Percentiles rank a stretch among this genome's conserved stretches.
Evolutionary conservation across 1,284 basidiomycete genomes (phyloP).

Genomic region (Porphyrellus sp.): DNA sequence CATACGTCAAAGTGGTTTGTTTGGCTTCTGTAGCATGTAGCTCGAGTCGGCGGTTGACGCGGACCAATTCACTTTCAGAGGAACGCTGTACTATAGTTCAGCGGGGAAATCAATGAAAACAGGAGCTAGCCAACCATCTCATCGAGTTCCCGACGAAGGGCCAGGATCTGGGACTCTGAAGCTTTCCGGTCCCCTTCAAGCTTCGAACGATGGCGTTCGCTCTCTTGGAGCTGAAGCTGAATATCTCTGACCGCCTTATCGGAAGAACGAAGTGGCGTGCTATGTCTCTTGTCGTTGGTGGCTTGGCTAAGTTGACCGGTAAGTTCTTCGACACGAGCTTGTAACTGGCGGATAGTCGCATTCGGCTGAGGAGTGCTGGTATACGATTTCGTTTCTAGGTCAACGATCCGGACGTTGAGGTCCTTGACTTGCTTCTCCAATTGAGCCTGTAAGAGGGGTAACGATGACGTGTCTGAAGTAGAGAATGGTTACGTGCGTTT

Average conservation of each 20-base stretch:
- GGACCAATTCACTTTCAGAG: conserved; percentile 60
- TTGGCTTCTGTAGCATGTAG: conserved; percentile 71
- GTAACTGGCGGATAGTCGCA: conserved; percentile 53
- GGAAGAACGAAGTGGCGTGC: conserved; percentile 45
- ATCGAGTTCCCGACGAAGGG: conserved; percentile 58
- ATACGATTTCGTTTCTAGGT: conserved; percentile 77
- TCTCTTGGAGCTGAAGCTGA: conserved; percentile 54
- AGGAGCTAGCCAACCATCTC: conserved; percentile 39
- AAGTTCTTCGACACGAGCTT: conserved; percentile 70
- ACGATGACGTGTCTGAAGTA: conserved; percentile 1
- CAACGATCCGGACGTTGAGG: conserved; percentile 74
- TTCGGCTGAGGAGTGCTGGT: conserved; percentile 59
- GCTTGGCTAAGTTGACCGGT: conserved; percentile 56
- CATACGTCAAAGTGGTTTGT: conserved; percentile 66
- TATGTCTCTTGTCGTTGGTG: conserved; percentile 48
- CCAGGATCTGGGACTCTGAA: conserved; percentile 55
- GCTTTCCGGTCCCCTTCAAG: conserved; percentile 63
- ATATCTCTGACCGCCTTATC: conserved; percentile 55
- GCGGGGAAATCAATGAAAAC: background rate
- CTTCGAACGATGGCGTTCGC: conserved; percentile 55
- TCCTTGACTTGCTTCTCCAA: conserved; percentile 84
- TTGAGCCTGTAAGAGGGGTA: conserved; percentile 51
- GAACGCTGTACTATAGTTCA: conserved; percentile 55
- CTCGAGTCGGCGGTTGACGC: conserved; percentile 71
- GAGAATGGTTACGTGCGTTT: conserved; percentile 53